A percentile compares a stretch with the other conserved stretches of the same genome.
Evolutionary conservation across 2,329 filamentous ascomycete species (phyloP).

Genomic region (Cladobotryum mycophilum): DNA sequence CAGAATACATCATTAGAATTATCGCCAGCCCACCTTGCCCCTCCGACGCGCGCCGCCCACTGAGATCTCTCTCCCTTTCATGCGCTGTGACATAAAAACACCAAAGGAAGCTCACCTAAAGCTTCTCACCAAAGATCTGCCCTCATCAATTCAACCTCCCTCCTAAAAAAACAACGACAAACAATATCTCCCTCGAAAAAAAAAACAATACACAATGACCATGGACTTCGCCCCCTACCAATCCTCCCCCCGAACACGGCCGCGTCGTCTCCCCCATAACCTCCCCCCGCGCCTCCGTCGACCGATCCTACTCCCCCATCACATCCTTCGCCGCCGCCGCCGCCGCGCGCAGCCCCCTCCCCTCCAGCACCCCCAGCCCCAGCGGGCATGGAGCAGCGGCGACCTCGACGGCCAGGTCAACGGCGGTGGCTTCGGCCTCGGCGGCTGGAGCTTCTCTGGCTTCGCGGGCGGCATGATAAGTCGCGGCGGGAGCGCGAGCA

Average conservation of each 20-base stretch:
- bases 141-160: background rate
- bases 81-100: background rate
- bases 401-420: constrained; percentile 33
- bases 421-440: constrained; percentile 15
- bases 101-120: background rate
- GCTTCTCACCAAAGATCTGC: background rate
- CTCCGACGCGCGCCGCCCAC: too few relatives aligned
- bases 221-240: constrained; percentile 99
- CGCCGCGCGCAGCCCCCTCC: constrained; percentile 36
- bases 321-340: constrained; percentile 22
- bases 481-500: constrained; percentile 18
- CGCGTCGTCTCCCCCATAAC: constrained; percentile 67
- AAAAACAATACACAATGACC: constrained; percentile 13
- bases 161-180: too few relatives aligned
- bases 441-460: constrained; percentile 11
- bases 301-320: constrained; percentile 47
- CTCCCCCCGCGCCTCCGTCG: constrained; percentile 51
- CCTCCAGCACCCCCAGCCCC: constrained; percentile 48
- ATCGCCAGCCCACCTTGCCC: too few relatives aligned
- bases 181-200: too few relatives aligned
- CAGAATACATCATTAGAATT: too few relatives aligned
- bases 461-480: constrained; percentile 15
- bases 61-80: background rate
- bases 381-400: constrained; percentile 42
- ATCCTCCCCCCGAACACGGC: constrained; percentile 77